Base-by-base conservation (phyloP, 352 stramenopile genomes). In the Phytophthora pisi region DNA sequence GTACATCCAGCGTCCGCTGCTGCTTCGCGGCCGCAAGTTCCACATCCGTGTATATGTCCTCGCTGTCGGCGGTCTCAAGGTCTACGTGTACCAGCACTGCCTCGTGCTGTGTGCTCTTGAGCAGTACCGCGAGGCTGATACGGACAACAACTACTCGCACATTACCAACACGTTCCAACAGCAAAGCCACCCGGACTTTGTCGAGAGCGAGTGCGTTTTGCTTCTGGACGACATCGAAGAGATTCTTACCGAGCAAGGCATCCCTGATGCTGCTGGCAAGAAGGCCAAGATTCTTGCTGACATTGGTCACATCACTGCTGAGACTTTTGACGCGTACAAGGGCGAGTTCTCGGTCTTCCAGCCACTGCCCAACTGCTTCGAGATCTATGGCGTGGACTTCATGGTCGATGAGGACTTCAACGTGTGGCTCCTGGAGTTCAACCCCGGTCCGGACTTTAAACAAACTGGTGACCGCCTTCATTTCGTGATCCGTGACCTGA, bases 121-220 rank as follows among this genome's bases (percentile, higher is more conserved):
- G 34, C 56, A 77, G 64, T 88, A 88, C 57, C 61, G 56, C 58
- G 62, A 79, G 54, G 64, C 55, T 8, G 74, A 88, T 54, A 81
- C 69, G 28, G 70, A 77, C 50, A 82, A 90, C 65, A 78, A 86
- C 40, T 87, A 84, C 56, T 82, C 82, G 16, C 85, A 93, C 71
- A 89, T 93, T 50, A 91, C 85, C 42, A 93, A 93, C 62, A 93
- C 85, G 56, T 88, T 83, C 61, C 85, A 91, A 66, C 85, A 93
- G 51, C 77, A 88, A 50, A 79, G 72, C 50, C 82, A 93, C 58
- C 79, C 82, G 1, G 70, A 84, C 49, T 93, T 90, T 62, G 75
- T 84, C 23, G 85, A 93, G 51, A 85, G 80, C 54, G 79, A 91
- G 24, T 91, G 85, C 54, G 80, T 93, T 4, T 51, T 90, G 36